These are phyloP conservation scores for Fusarium tupiense DNA, from an alignment of 2,329 filamentous ascomycete genomes.

Conservation along the genomic window DNA sequence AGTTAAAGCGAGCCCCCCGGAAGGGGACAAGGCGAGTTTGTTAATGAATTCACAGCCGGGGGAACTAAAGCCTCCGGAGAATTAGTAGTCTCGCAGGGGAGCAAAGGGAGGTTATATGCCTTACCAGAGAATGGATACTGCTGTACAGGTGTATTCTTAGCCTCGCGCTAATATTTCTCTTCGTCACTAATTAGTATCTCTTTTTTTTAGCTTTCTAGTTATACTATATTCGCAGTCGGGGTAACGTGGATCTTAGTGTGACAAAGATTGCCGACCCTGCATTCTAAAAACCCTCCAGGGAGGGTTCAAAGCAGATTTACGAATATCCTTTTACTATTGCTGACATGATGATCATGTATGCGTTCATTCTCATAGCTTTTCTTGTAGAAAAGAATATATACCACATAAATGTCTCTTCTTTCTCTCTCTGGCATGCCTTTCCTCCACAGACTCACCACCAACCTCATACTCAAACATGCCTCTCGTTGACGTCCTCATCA, in stretches of 20 bases:
- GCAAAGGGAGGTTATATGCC: accelerated
- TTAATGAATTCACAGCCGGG: background rate
- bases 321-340: accelerated
- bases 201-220: too few relatives aligned
- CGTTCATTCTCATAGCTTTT: background rate
- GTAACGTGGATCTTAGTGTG: background rate
- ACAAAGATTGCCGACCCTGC: background rate
- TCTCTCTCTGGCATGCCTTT: background rate
- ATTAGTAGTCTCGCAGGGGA: accelerated
- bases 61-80: background rate
- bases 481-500: background rate
- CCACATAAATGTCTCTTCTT: background rate
- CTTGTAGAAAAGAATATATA: background rate
- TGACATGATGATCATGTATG: accelerated
- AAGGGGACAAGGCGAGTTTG: accelerated
- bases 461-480: background rate
- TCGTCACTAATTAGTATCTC: background rate
- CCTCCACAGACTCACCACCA: accelerated
- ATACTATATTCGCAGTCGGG: too few relatives aligned
- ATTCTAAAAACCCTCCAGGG: background rate
- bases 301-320: background rate
- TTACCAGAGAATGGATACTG: background rate
- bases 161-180: background rate
- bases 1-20: too few relatives aligned
- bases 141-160: background rate